Evolutionary conservation across 805 yeast species (phyloP), one percentile per base, ranked within the genome.

Genomic region (Yamadazyma ubonensis): DNA sequence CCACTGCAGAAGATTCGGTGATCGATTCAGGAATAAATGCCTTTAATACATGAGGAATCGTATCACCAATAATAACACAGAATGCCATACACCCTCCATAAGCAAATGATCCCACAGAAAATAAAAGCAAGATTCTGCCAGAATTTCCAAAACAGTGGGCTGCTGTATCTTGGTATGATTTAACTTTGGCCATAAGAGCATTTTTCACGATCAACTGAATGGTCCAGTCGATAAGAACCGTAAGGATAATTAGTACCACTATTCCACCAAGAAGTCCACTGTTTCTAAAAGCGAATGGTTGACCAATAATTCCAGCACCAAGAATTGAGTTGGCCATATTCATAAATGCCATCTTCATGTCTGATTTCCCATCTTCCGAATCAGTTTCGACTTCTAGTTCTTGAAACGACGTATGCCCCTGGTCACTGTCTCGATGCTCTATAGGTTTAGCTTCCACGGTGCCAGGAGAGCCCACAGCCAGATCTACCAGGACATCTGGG

Each of bases 281-380:
- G 52, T 89, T 86, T 33, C 75, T 70, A 53, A 90, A 78, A 0
- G 97, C 96, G 48, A 81, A 84, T 2, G 98, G 95, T 48, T 89
- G 95, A 1, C 97, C 96, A 22, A 91, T 87, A 39, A 91, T 86
- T 6, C 98, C 98, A 0, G 98, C 97, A 0, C 98, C 98, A 5
- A 91, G 70, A 45, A 91, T 91, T 14, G 95, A 83, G 61, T 90
- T 90, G 7, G 96, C 95, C 96, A 90, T 89, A 61, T 91, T 91
- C 95, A 90, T 86, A 55, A 90, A 89, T 4, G 97, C 97, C 87
- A 84, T 84, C 42, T 75, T 76, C 73, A 90, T 71, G 45, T 50
- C 56, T 9, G 73, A 66, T 15, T 58, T 55, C 4, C 71, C 72
- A 15, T 48, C 43, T 17, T 54, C 59, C n/a, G n/a, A n/a, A n/a